Evolutionary conservation across 306 rosid species (phyloP), one percentile per base, ranked within the genome.

Genomic region (Arachis stenosperma): DNA sequence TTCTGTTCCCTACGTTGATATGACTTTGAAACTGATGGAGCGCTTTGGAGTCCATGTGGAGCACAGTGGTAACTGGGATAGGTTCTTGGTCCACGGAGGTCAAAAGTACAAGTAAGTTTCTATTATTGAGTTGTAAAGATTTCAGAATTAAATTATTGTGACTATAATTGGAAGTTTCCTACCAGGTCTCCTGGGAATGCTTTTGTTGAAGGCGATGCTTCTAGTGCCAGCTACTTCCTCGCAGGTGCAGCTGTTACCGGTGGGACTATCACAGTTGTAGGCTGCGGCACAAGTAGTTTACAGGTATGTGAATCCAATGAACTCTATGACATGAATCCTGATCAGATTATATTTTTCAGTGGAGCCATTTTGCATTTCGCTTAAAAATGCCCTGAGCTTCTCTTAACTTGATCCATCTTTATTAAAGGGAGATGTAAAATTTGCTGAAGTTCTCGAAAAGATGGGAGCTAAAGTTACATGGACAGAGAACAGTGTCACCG

Each of bases 181-280:
- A 13, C 68, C 79, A 95, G 99, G 88, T 88, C 99, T 75, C 96
- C 98, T 42, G 97, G 98, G 70, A 87, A 83, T 64, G 96, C 97
- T 76, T 95, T 81, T 84, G 99, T 95, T 3, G 99, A 95, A 86
- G 99, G 99, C 8, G 99, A 95, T 76, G 99, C 99, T 77, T 95
- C 98, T 13, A 95, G 99, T 84, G 97, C 99, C 73, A 95, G 99
- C 82, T 95, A 95, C 92, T 95, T 95, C 83, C 93, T 95, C 17
- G 99, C 98, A 8, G 98, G 99, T 81, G 99, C 99, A 51, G 99
- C 99, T 5, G 87, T 95, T 67, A 95, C 99, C 7, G 99, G 98
- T 55, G 99, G 99, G 75, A 95, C 99, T 47, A 87, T 92, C 83
- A 92, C 98, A 6, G 98, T 95, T 82, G 83, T 84, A 67, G 99